Evolutionary conservation across 108 stramenopile species (phyloP), one percentile per base, ranked within the genome.

Genomic region (Skeletonema potamos): DNA sequence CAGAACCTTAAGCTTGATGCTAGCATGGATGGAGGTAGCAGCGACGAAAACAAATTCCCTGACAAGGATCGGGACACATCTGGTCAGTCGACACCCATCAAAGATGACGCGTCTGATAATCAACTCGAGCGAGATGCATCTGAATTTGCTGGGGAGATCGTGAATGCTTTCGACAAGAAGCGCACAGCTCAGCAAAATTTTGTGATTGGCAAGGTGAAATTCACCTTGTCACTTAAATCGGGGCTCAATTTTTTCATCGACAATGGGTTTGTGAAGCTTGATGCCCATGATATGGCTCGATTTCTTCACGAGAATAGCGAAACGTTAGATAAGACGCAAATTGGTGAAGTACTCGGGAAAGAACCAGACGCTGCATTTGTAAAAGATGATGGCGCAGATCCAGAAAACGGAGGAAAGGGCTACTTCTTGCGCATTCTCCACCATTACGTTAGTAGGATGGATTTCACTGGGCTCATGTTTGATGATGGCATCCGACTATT

Each of bases 251-350:
- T 87, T 84, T 91, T 99, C 58, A 89, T 91, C 44, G 87, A 90
- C 24, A 87, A 85, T 72, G 96, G 94, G 17, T 90, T 94, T 64
- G 82, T 97, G 37, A 58, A 86, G 28, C 81, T 87, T 34, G 92
- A 96, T 28, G 97, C 99, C 2, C 73, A 77, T 13, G 88, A 77
- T 12, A 87, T 99, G 68, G 99, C 98, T 6, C 63, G 62, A 7
- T 98, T 97, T 66, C 85, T 99, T 59, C 74, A 85, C 20, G 87
- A 78, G 26, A 84, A 98, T 63, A 88, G 84, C 56, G 98, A 99
- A 66, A 84, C 82, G 51, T 84, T 99, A n/a, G 98, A 99, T 82
- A 99, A 99, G 84, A 99, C 98, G 8, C 93, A 94, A 84, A 98
- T 97, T 58, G 99, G 99, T 17, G 99, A 99, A 81, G 93, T 88